Percentiles rank a stretch among this genome's conserved stretches.
Conservation (phyloP, 768 basidiomycete genomes). For the Leccinum aurantiacum region DNA sequence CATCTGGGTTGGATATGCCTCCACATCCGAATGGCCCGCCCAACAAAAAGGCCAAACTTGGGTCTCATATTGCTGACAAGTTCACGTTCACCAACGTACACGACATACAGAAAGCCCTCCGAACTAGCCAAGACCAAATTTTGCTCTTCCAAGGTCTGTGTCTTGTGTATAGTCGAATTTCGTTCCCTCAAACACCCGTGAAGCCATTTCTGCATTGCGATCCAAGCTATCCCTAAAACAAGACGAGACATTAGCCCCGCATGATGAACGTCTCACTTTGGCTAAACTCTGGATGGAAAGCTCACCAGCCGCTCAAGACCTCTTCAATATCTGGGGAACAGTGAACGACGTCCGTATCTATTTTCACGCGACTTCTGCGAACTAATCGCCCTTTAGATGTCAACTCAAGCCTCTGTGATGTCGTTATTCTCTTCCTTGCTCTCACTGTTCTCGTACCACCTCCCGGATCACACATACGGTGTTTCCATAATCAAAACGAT, state of each 20-base stretch:
- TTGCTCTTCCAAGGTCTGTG: conserved; percentile 25
- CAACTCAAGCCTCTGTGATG: conserved; percentile 44
- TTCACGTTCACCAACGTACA: conserved; percentile 20
- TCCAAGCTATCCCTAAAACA: conserved; percentile 52
- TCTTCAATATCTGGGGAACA: conserved; percentile 64
- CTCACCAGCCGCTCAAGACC: conserved; percentile 54
- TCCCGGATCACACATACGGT: conserved; percentile 63
- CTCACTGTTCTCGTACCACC: conserved; percentile 63
- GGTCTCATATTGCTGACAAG: conserved; percentile 4
- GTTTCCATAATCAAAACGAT: conserved; percentile 60
- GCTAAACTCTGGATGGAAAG: conserved; percentile 62
- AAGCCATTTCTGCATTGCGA: conserved; percentile 53
- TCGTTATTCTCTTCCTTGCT: conserved; percentile 62
- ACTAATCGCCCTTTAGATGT: conserved; percentile 33
- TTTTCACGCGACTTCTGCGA: background rate
- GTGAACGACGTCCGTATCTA: conserved; percentile 45
- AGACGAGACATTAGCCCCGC: conserved; percentile 49
- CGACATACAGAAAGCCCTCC: conserved; percentile 26
- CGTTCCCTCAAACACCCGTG: background rate
- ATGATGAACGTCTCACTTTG: conserved; percentile 61
- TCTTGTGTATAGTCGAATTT: background rate
- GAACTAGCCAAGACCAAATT: conserved; percentile 13
- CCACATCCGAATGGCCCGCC: conserved; percentile 6
- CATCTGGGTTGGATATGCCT: conserved; percentile 16
- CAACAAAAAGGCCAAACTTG: conserved; percentile 28